Evolutionary conservation across 1,139 yeast genomes (phyloP).

Genomic region (Scheffersomyces illinoinensis): DNA sequence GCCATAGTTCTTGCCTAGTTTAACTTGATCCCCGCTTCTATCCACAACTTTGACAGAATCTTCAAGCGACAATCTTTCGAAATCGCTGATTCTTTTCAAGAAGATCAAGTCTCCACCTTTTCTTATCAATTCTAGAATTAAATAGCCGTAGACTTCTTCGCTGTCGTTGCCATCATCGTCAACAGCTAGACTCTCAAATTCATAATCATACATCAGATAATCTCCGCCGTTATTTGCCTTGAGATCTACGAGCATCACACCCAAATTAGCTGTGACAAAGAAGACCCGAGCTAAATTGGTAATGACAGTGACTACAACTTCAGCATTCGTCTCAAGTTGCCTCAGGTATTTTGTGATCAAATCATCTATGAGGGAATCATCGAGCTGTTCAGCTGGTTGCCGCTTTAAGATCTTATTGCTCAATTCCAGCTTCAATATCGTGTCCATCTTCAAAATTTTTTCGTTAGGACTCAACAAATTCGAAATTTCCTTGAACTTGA

Average conservation of each 20-base stretch:
- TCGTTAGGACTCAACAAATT: constrained; percentile 34
- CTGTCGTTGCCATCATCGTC: constrained; percentile 38
- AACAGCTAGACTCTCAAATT: constrained; percentile 48
- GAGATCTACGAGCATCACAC: constrained; percentile 45
- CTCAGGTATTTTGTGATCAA: constrained; percentile 42
- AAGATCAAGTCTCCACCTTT: constrained; percentile 61
- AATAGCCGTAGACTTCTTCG: constrained; percentile 52
- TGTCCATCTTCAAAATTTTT: constrained; percentile 45
- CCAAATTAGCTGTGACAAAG: constrained; percentile 36
- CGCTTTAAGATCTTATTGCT: constrained; percentile 25
- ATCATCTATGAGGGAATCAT: constrained; percentile 38
- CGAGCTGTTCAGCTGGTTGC: constrained; percentile 24
- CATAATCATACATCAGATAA: constrained; percentile 78
- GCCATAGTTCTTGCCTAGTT: constrained; percentile 38
- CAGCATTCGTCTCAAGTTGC: constrained; percentile 33
- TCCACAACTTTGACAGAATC: constrained; percentile 41
- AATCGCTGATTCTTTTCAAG: constrained; percentile 40
- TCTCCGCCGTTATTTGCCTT: constrained; percentile 56
- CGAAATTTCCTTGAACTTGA: constrained; percentile 37
- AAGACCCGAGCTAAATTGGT: constrained; percentile 49
- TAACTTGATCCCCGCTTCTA: constrained; percentile 32
- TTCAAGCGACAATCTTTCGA: constrained; percentile 22
- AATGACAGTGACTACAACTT: constrained; percentile 48
- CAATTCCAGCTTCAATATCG: constrained; percentile 38
- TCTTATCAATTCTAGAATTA: constrained; percentile 62